Conservation (phyloP, 2,329 filamentous ascomycete species). For the Epichloe elymi region DNA sequence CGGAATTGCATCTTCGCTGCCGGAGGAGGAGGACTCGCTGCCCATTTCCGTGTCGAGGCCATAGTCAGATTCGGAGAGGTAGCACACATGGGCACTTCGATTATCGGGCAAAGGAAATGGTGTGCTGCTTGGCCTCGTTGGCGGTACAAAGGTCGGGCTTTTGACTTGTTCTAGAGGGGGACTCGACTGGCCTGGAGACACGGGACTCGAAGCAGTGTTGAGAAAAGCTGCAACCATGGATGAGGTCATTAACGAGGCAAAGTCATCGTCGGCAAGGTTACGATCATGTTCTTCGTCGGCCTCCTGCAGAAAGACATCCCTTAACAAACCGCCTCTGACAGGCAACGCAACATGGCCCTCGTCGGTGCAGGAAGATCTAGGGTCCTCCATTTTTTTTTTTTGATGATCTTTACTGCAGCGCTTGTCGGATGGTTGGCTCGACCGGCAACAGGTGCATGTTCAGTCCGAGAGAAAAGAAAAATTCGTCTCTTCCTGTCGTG, state of each 20-base stretch:
- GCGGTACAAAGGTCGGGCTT: conserved; percentile 21
- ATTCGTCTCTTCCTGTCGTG: neutral
- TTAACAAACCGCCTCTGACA: conserved; percentile 1
- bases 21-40: conserved; percentile 6
- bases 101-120: conserved; percentile 44
- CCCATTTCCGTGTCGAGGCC: conserved; percentile 7
- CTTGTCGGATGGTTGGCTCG: conserved; percentile 1
- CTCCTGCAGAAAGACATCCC: conserved; percentile 7
- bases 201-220: conserved; percentile 37
- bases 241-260: conserved; percentile 23
- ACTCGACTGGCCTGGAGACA: conserved; percentile 39
- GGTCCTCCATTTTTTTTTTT: conserved; percentile 4
- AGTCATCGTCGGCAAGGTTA: conserved; percentile 17
- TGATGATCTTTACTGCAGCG: neutral
- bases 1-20: conserved; percentile 9
- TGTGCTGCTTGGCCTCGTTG: conserved; percentile 42
- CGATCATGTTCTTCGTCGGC: neutral
- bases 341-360: conserved; percentile 3
- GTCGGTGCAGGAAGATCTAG: neutral
- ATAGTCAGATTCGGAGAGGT: conserved; percentile 13
- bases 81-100: conserved; percentile 20
- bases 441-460: conserved; percentile 6
- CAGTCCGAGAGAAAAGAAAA: neutral
- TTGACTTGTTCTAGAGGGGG: conserved; percentile 36
- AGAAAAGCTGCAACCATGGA: conserved; percentile 23